Base-by-base conservation (phyloP, 2,329 filamentous ascomycete species). In the Fusarium buxicola region DNA sequence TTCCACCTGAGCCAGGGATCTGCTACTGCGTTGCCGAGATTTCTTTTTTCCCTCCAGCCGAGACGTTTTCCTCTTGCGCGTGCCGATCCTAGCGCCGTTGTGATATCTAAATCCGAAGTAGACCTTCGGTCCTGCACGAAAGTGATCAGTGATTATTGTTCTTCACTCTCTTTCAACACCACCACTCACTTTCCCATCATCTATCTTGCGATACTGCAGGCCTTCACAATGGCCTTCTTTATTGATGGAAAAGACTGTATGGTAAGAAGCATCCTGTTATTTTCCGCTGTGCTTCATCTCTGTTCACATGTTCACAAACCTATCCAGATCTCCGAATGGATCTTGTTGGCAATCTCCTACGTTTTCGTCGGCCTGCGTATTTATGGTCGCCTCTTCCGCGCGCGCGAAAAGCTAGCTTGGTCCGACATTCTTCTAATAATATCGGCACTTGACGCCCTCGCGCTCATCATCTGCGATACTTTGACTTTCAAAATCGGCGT, bases 401-500 rank as follows among this genome's bases (percentile, higher is more conserved):
- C 72, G 9, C 71, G 72, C 9, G 59, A 73, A 47, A 74, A 69
- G 56, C 60, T 75, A 8, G 58, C 66, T 28, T 61, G 65, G 51
- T 73, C 74, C 1, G 74, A 76, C 28, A 70, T 62, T 28, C 57
- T 76, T 1, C 58, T 76, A 1, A 35, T 76, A 3, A 25, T 67
- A 0, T 74, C 74, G 0, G 72, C 74, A 3, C 1, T 75, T 35
- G 62, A 74, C 21, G 73, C 73, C 2, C 66, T 76, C 15, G 74
- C 51, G 2, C 60, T 76, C 0, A 76, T 76, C 36, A 74, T 75
- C 34, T 76, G 74, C 27, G 74, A 76, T 28, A 76, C 74, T 7
- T 46, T 76, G 36, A 76, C 74, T 7, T 76, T 55, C 38, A 52
- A 68, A 32, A 55, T 76, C 24, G 73, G 72, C 6, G 74, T 76